Percentiles rank a stretch among this genome's conserved stretches.
Evolutionary conservation across 257 asterid species (phyloP).

Genomic region (Leptodermis oblonga): DNA sequence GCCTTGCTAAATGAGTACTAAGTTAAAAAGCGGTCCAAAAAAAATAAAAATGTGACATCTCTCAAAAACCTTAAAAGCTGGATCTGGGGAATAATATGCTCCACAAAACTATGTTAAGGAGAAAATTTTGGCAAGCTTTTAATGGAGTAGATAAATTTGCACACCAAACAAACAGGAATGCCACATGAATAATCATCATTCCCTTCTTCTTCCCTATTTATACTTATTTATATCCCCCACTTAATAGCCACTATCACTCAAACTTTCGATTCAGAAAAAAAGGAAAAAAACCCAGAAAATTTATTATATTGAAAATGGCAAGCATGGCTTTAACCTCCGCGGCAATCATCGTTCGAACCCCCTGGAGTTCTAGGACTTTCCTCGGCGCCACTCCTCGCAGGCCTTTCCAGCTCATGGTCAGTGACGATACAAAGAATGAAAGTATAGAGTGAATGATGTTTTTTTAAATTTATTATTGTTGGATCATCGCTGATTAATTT

Average conservation of each 20-base stretch:
- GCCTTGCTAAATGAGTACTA: too few relatives aligned
- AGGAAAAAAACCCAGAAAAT: neutral
- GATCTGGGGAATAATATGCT: constrained; percentile 15
- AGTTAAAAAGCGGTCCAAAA: too few relatives aligned
- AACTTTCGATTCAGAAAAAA: neutral
- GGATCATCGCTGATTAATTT: too few relatives aligned
- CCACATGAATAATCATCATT: constrained; percentile 6
- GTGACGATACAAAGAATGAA: too few relatives aligned
- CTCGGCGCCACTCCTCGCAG: constrained; percentile 18
- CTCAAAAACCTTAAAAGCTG: constrained; percentile 20
- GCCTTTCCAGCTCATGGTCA: constrained; percentile 39
- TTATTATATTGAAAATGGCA: constrained; percentile 19
- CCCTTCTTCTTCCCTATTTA: constrained; percentile 20
- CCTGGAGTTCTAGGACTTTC: constrained; percentile 24
- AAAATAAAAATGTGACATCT: too few relatives aligned
- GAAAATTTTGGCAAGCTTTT: constrained; percentile 23
- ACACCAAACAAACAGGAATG: constrained; percentile 17
- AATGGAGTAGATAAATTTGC: neutral
- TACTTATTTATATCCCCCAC: neutral
- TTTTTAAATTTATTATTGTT: too few relatives aligned
- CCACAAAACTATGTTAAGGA: constrained; percentile 7
- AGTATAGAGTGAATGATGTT: too few relatives aligned
- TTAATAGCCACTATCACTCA: too few relatives aligned
- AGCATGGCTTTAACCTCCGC: constrained; percentile 36
- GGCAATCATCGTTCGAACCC: constrained; percentile 19